Base-by-base conservation (phyloP, 1,284 basidiomycete species). In the Sanghuangporus baumii region DNA sequence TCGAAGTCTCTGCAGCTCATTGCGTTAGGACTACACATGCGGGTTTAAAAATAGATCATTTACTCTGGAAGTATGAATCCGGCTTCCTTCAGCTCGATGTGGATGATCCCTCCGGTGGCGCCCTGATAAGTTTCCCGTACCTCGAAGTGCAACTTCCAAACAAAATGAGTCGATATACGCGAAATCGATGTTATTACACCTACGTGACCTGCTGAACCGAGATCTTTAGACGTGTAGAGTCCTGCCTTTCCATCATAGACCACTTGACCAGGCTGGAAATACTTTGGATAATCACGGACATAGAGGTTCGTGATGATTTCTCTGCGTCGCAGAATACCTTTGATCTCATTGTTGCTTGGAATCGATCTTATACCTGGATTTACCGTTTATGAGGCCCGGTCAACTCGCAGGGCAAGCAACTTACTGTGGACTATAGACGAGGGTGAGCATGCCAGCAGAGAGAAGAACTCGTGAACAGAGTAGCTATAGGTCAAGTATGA, bases 231-330 rank as follows among this genome's bases (percentile, higher is more conserved):
- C 3, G 57, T 40, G 43, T 41, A 63, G 18, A 63, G 57, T 6
- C 40, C 40, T 1, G 62, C 62, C 12, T 59, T 54, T 34, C 62
- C 62, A 18, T 63, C 62, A 43, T 47, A 63, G 6, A 47, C 57
- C 9, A 55, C 57, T 38, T 52, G 47, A 20, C 50, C 57, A 18
- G 40, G 50, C 23, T 52, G 55, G 34, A 62, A 62, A 31, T 47
- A 23, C 1, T 54, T 38, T 7, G 61, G 57, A 6, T 46, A 46
- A n/a, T 56, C 48, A 18, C 51, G 37, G 12, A 47, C 16, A 41
- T 58, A 54, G 2, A 62, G 56, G n/a, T 20, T 58, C 16, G 18
- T 50, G n/a, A 62, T 38, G n/a, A 62, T 62, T 18, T 62, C 48
- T 31, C 50, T 57, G 38, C 61, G 61, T 5, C 61, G 55, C 6